Percentiles rank a stretch among this genome's conserved stretches.
phyloP scores from a whole-genome alignment of 139 green algal genomes.

The Gonium pectorale region DNA sequence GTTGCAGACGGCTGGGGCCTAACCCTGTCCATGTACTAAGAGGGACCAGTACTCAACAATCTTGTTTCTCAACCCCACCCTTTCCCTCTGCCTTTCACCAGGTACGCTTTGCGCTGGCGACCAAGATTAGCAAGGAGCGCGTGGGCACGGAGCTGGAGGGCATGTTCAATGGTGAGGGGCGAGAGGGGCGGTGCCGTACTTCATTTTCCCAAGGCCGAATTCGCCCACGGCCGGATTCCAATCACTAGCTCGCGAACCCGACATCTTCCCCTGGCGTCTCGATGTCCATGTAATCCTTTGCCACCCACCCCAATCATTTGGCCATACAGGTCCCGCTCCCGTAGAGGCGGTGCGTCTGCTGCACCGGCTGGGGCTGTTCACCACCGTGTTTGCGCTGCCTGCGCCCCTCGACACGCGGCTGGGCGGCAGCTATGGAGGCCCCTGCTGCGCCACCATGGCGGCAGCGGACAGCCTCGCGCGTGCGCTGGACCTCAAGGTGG shows the following conservation, averaged over 20 bases:
- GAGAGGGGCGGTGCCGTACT: background rate
- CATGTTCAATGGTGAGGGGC: constrained; percentile 85
- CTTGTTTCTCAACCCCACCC: no score
- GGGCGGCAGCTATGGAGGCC: constrained; percentile 46
- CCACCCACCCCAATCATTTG: background rate
- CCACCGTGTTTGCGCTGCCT: constrained; percentile 77
- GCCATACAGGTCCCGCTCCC: constrained; percentile 70
- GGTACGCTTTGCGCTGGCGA: constrained; percentile 73
- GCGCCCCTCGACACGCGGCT: constrained; percentile 38
- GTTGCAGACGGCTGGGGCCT: no score
- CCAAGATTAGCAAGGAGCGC: constrained; percentile 88
- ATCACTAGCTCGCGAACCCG: no score
- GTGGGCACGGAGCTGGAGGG: constrained; percentile 88
- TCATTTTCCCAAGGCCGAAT: background rate
- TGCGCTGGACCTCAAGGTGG: constrained; percentile 7
- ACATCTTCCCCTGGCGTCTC: no score
- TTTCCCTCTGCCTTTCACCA: no score
- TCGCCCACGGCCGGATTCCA: background rate
- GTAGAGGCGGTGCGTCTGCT: constrained; percentile 77
- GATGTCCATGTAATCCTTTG: no score
- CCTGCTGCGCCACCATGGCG: constrained; percentile 55
- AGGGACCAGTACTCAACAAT: no score
- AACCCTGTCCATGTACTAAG: no score
- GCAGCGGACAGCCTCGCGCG: background rate
- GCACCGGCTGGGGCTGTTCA: constrained; percentile 77